Conservation (phyloP, 352 stramenopile genomes). For the Globisporangium acanthophoron region DNA sequence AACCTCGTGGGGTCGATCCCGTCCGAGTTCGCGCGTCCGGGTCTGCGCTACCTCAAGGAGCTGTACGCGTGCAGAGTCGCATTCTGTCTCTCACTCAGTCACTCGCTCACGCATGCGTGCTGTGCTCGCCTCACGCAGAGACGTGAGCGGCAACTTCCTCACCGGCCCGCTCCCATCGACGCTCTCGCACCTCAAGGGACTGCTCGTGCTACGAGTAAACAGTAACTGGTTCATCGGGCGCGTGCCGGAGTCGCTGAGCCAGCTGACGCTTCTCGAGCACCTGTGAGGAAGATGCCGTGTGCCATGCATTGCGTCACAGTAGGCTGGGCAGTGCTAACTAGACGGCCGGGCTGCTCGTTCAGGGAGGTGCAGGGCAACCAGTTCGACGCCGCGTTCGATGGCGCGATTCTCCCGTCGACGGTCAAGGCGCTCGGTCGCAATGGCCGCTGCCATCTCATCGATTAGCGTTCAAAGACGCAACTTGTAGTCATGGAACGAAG, state of each 20-base stretch:
- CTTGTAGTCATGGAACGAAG: too few species aligned
- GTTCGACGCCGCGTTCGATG: conserved; percentile 28
- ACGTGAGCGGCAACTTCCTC: conserved; percentile 71
- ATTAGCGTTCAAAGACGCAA: neutral
- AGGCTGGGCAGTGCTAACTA: neutral
- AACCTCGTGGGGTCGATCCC: conserved; percentile 59
- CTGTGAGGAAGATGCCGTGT: conserved; percentile 26
- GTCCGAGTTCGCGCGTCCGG: conserved; percentile 37
- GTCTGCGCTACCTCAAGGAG: conserved; percentile 46
- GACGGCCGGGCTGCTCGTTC: neutral
- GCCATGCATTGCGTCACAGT: neutral
- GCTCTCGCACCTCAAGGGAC: conserved; percentile 24
- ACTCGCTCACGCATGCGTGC: neutral
- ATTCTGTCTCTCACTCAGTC: neutral
- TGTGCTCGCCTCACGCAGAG: conserved; percentile 18
- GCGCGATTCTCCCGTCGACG: conserved; percentile 28
- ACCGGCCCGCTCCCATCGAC: conserved; percentile 39
- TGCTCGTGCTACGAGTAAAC: conserved; percentile 51
- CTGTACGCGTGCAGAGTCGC: conserved; percentile 25
- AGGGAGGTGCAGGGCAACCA: conserved; percentile 54
- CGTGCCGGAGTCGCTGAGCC: conserved; percentile 34
- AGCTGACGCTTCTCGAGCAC: conserved; percentile 43
- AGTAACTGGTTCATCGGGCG: conserved; percentile 41
- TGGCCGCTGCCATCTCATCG: conserved; percentile 27
- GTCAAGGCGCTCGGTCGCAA: conserved; percentile 41